These are phyloP conservation scores for Pythium angustatum DNA, from an alignment of 352 stramenopile genomes.

Conservation along the genomic window DNA sequence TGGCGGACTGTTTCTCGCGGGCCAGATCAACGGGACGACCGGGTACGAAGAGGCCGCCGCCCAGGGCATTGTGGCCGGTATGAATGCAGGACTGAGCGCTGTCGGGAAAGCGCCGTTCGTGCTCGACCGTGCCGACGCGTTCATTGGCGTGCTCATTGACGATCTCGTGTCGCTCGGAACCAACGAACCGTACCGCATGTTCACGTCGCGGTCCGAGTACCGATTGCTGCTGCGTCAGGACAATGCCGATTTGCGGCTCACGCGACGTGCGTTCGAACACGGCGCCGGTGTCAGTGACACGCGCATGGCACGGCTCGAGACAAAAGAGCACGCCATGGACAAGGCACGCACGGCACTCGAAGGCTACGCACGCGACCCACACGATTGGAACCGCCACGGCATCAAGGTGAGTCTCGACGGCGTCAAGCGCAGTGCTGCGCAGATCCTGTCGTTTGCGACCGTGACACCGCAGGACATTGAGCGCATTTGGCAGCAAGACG, in stretches of 20 bases:
- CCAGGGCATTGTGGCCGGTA: conserved; percentile 96
- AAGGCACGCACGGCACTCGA: conserved; percentile 52
- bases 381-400: conserved; percentile 85
- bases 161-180: conserved; percentile 97
- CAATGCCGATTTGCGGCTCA: conserved; percentile 98
- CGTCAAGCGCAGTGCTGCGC: conserved; percentile 75
- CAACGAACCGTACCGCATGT: conserved; percentile 99
- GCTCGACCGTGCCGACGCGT: conserved; percentile 93
- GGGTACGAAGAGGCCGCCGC: conserved; percentile 99
- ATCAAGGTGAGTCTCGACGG: conserved; percentile 76
- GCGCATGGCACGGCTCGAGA: conserved; percentile 80
- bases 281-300: conserved; percentile 67
- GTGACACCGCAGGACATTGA: conserved; percentile 63
- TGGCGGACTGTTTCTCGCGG: conserved; percentile 92
- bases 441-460: conserved; percentile 70
- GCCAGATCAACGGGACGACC: conserved; percentile 99
- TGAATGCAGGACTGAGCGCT: conserved; percentile 91
- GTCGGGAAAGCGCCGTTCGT: conserved; percentile 77
- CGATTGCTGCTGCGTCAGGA: conserved; percentile 88
- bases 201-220: conserved; percentile 96
- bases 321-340: conserved; percentile 81
- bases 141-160: conserved; percentile 99
- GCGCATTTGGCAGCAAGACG: conserved; percentile 48
- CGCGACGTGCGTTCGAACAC: conserved; percentile 87
- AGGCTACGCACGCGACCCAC: conserved; percentile 61